Conservation (phyloP, 805 yeast species). For the Wickerhamiella australiensis region DNA sequence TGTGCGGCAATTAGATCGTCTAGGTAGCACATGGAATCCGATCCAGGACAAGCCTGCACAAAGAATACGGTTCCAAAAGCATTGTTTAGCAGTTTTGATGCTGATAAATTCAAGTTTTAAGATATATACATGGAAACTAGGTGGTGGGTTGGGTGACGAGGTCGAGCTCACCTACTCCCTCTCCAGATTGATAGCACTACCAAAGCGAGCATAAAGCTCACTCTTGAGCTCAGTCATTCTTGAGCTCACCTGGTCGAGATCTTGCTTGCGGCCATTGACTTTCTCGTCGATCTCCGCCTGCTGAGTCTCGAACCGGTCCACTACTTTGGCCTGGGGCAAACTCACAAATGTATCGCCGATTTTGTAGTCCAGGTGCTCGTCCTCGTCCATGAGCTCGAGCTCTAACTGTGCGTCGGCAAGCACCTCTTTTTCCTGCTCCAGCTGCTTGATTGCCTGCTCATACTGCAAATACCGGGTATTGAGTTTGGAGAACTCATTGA, state of each 20-base stretch:
- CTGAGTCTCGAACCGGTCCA: slow-evolving; percentile 55
- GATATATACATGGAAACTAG: not conserved
- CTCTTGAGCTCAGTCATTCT: slow-evolving; percentile 52
- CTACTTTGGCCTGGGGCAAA: slow-evolving; percentile 52
- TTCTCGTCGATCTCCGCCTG: slow-evolving; percentile 40
- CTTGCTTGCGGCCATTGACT: slow-evolving; percentile 36
- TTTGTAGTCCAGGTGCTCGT: slow-evolving; percentile 42
- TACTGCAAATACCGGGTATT: slow-evolving; percentile 57
- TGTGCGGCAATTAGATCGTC: not conserved
- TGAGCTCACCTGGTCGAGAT: slow-evolving; percentile 42
- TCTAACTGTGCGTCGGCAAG: slow-evolving; percentile 78
- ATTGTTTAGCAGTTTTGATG: not conserved
- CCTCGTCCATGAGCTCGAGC: slow-evolving; percentile 67
- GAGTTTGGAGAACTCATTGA: slow-evolving; percentile 77
- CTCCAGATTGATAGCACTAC: slow-evolving; percentile 78
- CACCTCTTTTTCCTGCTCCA: slow-evolving; percentile 67
- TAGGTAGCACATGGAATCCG: too few species aligned
- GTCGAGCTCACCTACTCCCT: slow-evolving; percentile 30
- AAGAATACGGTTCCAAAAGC: not conserved
- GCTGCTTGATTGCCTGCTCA: slow-evolving; percentile 36
- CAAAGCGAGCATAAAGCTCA: slow-evolving; percentile 77
- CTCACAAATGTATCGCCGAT: slow-evolving; percentile 72
- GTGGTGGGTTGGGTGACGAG: too few species aligned
- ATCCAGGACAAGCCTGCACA: too few species aligned
- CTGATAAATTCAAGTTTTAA: too few species aligned